Base-by-base conservation (phyloP, 148 eudicot genomes). In the Heliosperma pusillum region DNA sequence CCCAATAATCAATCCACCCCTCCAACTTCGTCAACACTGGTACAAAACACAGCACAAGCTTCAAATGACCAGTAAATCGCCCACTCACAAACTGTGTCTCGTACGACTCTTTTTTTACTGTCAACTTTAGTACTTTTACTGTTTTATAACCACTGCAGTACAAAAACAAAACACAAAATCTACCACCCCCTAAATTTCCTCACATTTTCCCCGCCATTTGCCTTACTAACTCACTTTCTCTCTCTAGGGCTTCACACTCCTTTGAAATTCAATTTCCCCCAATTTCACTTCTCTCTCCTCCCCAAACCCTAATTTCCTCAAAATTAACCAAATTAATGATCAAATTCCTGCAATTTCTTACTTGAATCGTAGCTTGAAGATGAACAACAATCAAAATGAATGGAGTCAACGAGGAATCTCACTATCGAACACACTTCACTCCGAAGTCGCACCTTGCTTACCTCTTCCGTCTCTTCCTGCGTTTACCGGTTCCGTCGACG, bases 401-500 rank as follows among this genome's bases (percentile, higher is more conserved):
- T 86, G 80, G 76, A 76, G 83, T 57, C 87, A 85, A 26, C 77
- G 84, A 78, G 97, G 98, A 71, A 83, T 95, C 72, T 86, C 84
- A 71, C 89, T 95, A 33, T 74, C 91, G 8, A 95, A 95, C 77
- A 90, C 96, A 4, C 74, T 88, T 40, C 96, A 95, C 77, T 89
- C 97, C 4, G 97, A 95, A 29, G 89, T 95, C 12, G 97, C 98
- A 8, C 87, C 98, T 64, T 87, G 93, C 83, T 77, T 92, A 83
- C 93, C 98, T 33, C 65, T 95, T 74, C 97, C 98, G 52, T 87
- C 96, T 53, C 88, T 95, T 25, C 98, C 98, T 65, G 88, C 90
- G 13, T 88, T 88, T 72, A 89, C 91, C 47, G 98, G 98, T 13
- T 90, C 96, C 22, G 79, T 62, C n/a, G 96, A 90, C 62, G 89